Evolutionary conservation across 129 eudicot genomes (phyloP).

Genomic region (Lactuca saligna): DNA sequence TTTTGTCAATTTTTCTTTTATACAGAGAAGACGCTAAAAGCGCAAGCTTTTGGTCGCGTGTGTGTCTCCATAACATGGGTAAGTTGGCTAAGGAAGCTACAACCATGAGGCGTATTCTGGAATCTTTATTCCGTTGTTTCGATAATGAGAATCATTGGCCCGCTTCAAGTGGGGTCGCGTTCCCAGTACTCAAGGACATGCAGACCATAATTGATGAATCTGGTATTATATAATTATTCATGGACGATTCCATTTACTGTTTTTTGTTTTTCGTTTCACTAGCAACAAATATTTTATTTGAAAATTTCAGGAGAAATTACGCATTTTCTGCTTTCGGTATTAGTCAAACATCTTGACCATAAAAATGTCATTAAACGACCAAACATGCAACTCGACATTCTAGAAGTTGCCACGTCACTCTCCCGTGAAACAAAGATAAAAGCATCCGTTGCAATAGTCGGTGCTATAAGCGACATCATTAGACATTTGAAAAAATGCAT

Average conservation of each 20-base stretch:
- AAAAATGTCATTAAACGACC: slow-evolving; percentile 60
- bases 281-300: slow-evolving; percentile 2
- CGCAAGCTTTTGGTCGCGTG: slow-evolving; percentile 72
- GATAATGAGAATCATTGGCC: slow-evolving; percentile 62
- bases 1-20: slow-evolving; percentile 1
- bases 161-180: slow-evolving; percentile 57
- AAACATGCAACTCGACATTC: slow-evolving; percentile 58
- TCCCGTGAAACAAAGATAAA: slow-evolving; percentile 55
- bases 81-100: slow-evolving; percentile 80
- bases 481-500: slow-evolving; percentile 63
- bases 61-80: slow-evolving; percentile 73
- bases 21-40: slow-evolving; percentile 58
- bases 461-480: slow-evolving; percentile 73
- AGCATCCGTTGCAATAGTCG: slow-evolving; percentile 56
- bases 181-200: slow-evolving; percentile 68
- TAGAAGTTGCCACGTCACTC: slow-evolving; percentile 53
- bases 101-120: slow-evolving; percentile 69
- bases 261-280: background rate
- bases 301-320: slow-evolving; percentile 52
- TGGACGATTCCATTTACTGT: background rate
- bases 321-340: slow-evolving; percentile 60
- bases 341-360: slow-evolving; percentile 82
- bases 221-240: slow-evolving; percentile 40
- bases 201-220: slow-evolving; percentile 60
- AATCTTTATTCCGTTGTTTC: slow-evolving; percentile 69